phyloP scores from a whole-genome alignment of 2,329 filamentous ascomycete species.

The Clarireedia hainanense region DNA sequence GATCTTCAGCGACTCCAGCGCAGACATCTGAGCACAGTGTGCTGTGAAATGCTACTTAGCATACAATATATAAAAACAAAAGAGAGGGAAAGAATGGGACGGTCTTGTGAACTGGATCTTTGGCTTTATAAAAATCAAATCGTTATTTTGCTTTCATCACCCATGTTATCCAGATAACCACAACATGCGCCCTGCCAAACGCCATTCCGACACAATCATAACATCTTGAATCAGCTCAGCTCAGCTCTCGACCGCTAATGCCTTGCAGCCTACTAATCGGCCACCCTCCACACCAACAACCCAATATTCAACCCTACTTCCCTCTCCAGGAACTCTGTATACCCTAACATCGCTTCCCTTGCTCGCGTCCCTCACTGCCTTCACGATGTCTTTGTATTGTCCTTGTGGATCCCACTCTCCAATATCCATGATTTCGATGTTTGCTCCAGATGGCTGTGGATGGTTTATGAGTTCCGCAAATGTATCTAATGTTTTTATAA shows the following conservation, averaged over 20 bases:
- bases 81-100: no score
- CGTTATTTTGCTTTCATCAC: background rate
- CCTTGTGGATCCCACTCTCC: slow-evolving; percentile 66
- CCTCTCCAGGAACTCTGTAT: slow-evolving; percentile 59
- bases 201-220: background rate
- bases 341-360: slow-evolving; percentile 63
- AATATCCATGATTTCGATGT: slow-evolving; percentile 58
- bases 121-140: background rate
- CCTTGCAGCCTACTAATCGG: slow-evolving; percentile 4
- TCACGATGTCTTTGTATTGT: slow-evolving; percentile 60
- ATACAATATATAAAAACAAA: no score
- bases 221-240: background rate
- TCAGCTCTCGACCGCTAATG: slow-evolving; percentile 6
- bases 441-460: slow-evolving; percentile 42
- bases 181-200: background rate
- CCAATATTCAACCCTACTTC: slow-evolving; percentile 70
- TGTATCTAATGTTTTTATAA: slow-evolving; percentile 42
- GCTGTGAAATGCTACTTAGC: no score
- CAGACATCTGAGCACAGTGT: no score
- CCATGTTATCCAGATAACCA: background rate
- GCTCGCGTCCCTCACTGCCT: slow-evolving; percentile 57
- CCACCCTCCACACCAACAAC: slow-evolving; percentile 57
- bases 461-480: slow-evolving; percentile 62
- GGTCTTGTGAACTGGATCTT: no score
- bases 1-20: no score